phyloP scores from a whole-genome alignment of 176 grass and related monocot genomes.

The Canna indica region DNA sequence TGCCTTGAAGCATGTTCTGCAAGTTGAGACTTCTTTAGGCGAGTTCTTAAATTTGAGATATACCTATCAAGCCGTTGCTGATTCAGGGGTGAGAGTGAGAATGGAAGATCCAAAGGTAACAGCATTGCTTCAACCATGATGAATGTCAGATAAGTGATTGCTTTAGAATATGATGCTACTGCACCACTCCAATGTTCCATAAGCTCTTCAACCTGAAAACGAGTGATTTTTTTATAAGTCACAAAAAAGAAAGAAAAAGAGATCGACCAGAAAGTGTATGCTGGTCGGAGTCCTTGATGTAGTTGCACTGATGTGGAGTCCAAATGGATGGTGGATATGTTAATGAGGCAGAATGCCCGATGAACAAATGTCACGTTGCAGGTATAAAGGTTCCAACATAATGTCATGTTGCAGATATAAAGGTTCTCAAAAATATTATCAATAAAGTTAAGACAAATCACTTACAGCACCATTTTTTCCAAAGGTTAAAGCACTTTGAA shows the following conservation, averaged over 20 bases:
- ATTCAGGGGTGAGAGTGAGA: conserved; percentile 38
- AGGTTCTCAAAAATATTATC: not conserved
- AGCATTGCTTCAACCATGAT: conserved; percentile 42
- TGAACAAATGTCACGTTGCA: too few relatives aligned
- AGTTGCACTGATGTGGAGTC: too few relatives aligned
- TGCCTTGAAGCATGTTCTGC: conserved; percentile 20
- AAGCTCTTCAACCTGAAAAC: conserved; percentile 50
- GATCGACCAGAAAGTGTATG: not conserved
- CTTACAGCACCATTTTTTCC: conserved; percentile 56
- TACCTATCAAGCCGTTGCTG: conserved; percentile 43
- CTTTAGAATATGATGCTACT: conserved; percentile 41
- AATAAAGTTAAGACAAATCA: conserved; percentile 8
- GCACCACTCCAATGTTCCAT: conserved; percentile 41
- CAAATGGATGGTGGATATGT: too few relatives aligned
- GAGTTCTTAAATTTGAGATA: conserved; percentile 49
- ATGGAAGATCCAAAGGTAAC: conserved; percentile 41
- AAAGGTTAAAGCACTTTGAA: conserved; percentile 49
- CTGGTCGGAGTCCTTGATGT: too few relatives aligned
- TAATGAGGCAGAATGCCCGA: too few relatives aligned
- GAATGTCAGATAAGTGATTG: conserved; percentile 61
- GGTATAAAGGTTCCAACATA: too few relatives aligned
- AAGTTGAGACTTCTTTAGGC: conserved; percentile 28
- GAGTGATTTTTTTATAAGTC: too few relatives aligned
- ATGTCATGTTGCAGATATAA: too few relatives aligned
- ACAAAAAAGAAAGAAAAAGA: not conserved